Evolutionary conservation across 148 eudicot genomes (phyloP), one percentile per base, ranked within the genome.

Genomic region (Silene conica): DNA sequence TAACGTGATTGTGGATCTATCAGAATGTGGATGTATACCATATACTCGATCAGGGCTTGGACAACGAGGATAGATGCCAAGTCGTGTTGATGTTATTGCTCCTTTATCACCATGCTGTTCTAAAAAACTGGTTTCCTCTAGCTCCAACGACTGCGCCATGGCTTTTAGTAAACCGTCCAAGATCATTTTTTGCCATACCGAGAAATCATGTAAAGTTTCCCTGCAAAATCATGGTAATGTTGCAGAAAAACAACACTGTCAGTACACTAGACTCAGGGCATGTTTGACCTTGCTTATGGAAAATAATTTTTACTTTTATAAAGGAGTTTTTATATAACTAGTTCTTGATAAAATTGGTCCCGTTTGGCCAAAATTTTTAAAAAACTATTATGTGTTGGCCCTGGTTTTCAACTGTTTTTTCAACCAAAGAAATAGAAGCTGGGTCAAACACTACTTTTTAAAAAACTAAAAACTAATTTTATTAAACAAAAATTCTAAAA

Each of bases 121-220:
- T 50, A 77, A 66, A 60, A 87, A 81, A 67, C 77, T 14, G 56
- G 75, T 75, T 21, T 85, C 88, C 21, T 75, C 46, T 14, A 85
- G 71, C 59, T 78, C 67, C 12, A 87, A 46, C 5, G 79, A 73
- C 20, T 61, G 67, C 9, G 86, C 82, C 77, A 85, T 83, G 43
- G 86, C 74, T 76, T 83, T 83, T 7, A 87, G 76, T 28, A 83
- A 13, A 7, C 73, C 70, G 0, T 81, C 85, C 48, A 61, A 26
- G 63, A 86, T 67, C 18, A 13, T 22, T 28, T 12, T 79, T 28
- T 77, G 58, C 34, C 63, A 75, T 73, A 50, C n/a, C 12, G 85
- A 69, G 59, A 38, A 85, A 26, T 81, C 80, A 1, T 74, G 58
- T 31, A 83, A 66, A 21, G 82, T 58, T 19, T 80, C 86, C 25